Evolutionary conservation across 2,329 filamentous ascomycete genomes (phyloP), one percentile per base, ranked within the genome.

Genomic region (Incumbomyces lentus): DNA sequence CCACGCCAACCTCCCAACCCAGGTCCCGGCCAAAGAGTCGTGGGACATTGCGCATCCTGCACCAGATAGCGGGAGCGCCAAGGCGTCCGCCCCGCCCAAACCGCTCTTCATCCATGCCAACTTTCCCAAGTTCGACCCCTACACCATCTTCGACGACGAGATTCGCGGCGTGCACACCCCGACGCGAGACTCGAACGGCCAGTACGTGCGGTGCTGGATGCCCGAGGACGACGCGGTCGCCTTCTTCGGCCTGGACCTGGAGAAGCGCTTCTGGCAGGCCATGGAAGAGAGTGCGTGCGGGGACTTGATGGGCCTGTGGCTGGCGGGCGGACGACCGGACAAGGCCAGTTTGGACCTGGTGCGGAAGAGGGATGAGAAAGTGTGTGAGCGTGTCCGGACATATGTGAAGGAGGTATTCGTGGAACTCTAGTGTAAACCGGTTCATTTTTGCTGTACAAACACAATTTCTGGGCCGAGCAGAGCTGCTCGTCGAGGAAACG

Each of bases 251-350:
- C 54, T 56, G 3, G 65, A 68, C 50, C 50, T 66, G 3, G 65
- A 68, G 49, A 59, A 54, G 37, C 48, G 58, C 14, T 66, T 64
- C 36, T 68, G 66, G 66, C 53, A 55, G 3, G 62, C 66, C 49
- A 66, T 68, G 43, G 58, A 59, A 32, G 60, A 60, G 52, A 62
- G 62, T 3, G 64, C 60, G 12, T 68, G 65, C 49, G 59, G 61
- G 40, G 58, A 66, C 16, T 26, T 46, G 12, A 14, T 19, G 14
- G 37, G 37, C 14, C 18, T 45, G 12, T 45, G 42, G 42, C 17
- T 29, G 8, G n/a, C 12, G 29, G 42, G 34, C 29, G 22, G 19
- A 4, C 16, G 22, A 31, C 42, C 42, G 7, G 34, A 36, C 6
- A 45, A 35, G 16, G 12, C 14, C 13, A 34, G 7, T 2, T n/a